Evolutionary conservation across 345 rosid genomes (phyloP).

Genomic region (Ceriops tagal): DNA sequence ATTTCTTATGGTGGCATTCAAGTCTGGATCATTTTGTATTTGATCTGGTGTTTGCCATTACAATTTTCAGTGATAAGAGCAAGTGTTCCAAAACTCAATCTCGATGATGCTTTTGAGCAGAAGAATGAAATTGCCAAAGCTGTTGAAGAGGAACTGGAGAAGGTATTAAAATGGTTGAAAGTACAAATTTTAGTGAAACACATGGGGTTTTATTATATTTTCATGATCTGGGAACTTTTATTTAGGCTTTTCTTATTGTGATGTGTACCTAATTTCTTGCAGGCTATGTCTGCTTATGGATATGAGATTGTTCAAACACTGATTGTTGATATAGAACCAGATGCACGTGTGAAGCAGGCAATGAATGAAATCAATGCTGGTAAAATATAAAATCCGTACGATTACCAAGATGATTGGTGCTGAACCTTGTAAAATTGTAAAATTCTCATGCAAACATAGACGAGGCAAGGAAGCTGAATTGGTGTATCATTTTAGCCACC

Average conservation of each 20-base stretch:
- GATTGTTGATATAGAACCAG: conserved; percentile 26
- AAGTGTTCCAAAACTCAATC: conserved; percentile 15
- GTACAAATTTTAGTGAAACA: not conserved
- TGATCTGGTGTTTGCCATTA: not conserved
- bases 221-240: not conserved
- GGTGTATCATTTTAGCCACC: too few relatives aligned
- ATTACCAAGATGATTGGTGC: not conserved
- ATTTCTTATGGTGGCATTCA: not conserved
- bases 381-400: not conserved
- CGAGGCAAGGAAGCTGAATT: too few relatives aligned
- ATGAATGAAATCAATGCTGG: conserved; percentile 28
- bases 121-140: conserved; percentile 18
- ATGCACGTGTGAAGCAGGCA: conserved; percentile 22
- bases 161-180: not conserved
- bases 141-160: conserved; percentile 18
- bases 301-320: conserved; percentile 24
- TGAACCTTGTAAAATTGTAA: not conserved
- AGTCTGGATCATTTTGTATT: not conserved
- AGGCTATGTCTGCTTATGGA: conserved; percentile 31
- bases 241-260: too few relatives aligned
- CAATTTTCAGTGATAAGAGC: conserved; percentile 5
- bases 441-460: not conserved
- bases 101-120: conserved; percentile 17
- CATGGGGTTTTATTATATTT: not conserved
- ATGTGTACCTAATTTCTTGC: not conserved